Evolutionary conservation across 768 basidiomycete genomes (phyloP).

Genomic region (Pleurotus tuoliensis): DNA sequence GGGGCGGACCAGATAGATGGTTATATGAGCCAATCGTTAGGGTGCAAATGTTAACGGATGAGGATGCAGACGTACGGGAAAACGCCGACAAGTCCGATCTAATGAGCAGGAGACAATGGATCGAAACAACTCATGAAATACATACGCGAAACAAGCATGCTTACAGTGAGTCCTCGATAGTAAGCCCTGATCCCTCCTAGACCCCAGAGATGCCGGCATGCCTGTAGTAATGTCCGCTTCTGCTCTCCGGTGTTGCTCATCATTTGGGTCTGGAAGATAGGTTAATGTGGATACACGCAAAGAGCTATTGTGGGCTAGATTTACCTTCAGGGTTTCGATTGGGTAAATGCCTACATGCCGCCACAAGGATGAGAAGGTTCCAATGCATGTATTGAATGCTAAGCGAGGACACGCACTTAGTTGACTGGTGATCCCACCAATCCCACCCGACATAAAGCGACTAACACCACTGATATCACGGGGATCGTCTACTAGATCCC

Average conservation of each 20-base stretch:
- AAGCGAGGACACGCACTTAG: conserved; percentile 55
- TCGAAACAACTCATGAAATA: conserved; percentile 2
- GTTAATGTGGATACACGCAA: conserved; percentile 5
- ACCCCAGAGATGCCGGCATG: conserved; percentile 71
- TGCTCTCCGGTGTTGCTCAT: conserved; percentile 79
- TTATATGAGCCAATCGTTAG: conserved; percentile 4
- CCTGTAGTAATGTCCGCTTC: conserved; percentile 53
- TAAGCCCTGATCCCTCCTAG: conserved; percentile 80
- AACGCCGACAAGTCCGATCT: conserved; percentile 95
- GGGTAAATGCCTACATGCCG: conserved; percentile 80
- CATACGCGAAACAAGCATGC: conserved; percentile 25
- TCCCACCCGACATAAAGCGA: conserved; percentile 91
- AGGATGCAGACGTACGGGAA: conserved; percentile 66
- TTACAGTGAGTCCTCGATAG: conserved; percentile 86
- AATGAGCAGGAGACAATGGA: conserved; percentile 12
- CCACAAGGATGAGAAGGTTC: conserved; percentile 16
- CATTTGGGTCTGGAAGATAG: conserved; percentile 73
- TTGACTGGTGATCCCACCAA: conserved; percentile 94
- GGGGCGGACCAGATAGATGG: neutral
- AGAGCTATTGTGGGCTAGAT: conserved; percentile 8
- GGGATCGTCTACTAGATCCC: conserved; percentile 86
- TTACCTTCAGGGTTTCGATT: conserved; percentile 90
- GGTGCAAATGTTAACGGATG: neutral
- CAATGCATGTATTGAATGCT: conserved; percentile 6
- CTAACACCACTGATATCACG: conserved; percentile 87